Base-by-base conservation (phyloP, 768 basidiomycete genomes). In the Serendipita vermifera region DNA sequence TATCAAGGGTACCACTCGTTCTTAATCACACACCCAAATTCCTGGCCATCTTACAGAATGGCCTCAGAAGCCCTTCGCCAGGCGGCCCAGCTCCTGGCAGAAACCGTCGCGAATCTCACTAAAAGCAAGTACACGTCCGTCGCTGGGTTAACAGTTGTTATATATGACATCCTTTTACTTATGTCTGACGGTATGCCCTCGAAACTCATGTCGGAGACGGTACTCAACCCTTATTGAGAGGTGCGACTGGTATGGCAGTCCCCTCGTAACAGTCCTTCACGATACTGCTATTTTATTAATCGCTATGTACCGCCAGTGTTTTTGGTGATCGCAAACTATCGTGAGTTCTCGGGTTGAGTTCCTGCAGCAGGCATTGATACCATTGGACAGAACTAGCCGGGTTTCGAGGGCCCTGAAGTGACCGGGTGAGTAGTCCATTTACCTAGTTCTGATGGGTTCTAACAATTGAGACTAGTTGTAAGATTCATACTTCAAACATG, bases 241-340 rank as follows among this genome's bases (percentile, higher is more conserved):
- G 17, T 51, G 5, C 20, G 46, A 29, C 27, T 51, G n/a, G 24
- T 51, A n/a, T 51, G 46, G 46, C 46, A 51, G 15, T 27, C 26
- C 26, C 46, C 46, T 15, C 17, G 27, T 9, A 22, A n/a, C 22
- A 51, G 32, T 31, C 24, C 46, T 7, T 22, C 22, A 9, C 46
- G 46, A 29, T 24, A 22, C 29, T 22, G 24, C 5, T 51, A 51
- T 31, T 27, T 51, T 29, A 51, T 51, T 31, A 51, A 51, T n/a
- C 46, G 46, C 9, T 51, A 51, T 51, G 46, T 51, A 29, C 46
- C 46, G 24, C 46, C 46, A 9, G 46, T 51, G 15, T 51, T 51
- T 51, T 31, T 51, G 5, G n/a, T 51, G 24, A 31, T 51, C 24
- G 46, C 46, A 20, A 51, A 51, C 27, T 51, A 51, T 31, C 46